These are phyloP conservation scores for Candida succiphila DNA, from an alignment of 805 yeast species.

Conservation along the genomic window DNA sequence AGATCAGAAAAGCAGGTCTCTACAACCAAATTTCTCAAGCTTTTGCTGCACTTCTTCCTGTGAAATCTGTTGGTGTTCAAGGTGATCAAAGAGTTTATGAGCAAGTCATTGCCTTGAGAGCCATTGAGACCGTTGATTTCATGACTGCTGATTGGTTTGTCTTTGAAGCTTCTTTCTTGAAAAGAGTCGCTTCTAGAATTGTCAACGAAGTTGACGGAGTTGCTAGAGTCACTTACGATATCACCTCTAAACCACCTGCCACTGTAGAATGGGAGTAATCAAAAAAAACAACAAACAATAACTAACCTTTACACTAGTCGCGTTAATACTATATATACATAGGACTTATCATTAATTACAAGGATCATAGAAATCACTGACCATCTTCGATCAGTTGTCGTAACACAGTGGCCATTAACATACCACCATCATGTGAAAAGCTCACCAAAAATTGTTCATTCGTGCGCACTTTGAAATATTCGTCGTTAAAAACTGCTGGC, in stretches of 20 bases:
- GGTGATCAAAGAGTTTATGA: conserved; percentile 99
- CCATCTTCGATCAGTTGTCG: conserved; percentile 8
- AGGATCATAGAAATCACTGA: not conserved
- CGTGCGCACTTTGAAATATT: conserved; percentile 13
- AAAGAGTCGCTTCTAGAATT: conserved; percentile 88
- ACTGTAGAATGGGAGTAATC: conserved; percentile 97
- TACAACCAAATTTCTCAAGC: conserved; percentile 94
- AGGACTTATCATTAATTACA: not conserved
- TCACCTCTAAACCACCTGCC: conserved; percentile 99
- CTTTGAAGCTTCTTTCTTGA: conserved; percentile 86
- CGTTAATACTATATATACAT: too few relatives aligned
- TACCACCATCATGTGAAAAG: conserved; percentile 58
- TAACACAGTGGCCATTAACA: conserved; percentile 43
- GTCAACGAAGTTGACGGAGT: conserved; percentile 99
- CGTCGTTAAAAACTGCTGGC: conserved; percentile 30
- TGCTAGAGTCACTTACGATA: conserved; percentile 97
- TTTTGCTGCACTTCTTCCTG: conserved; percentile 93
- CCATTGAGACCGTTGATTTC: conserved; percentile 95
- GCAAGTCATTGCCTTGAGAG: conserved; percentile 98
- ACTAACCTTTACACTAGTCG: not conserved
- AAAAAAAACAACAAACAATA: not conserved
- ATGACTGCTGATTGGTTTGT: conserved; percentile 99
- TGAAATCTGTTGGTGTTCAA: conserved; percentile 98
- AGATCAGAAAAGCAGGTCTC: conserved; percentile 86
- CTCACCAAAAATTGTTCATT: conserved; percentile 42